Evolutionary conservation across 306 rosid genomes (phyloP).

Genomic region (Vigna reflexopilosa): DNA sequence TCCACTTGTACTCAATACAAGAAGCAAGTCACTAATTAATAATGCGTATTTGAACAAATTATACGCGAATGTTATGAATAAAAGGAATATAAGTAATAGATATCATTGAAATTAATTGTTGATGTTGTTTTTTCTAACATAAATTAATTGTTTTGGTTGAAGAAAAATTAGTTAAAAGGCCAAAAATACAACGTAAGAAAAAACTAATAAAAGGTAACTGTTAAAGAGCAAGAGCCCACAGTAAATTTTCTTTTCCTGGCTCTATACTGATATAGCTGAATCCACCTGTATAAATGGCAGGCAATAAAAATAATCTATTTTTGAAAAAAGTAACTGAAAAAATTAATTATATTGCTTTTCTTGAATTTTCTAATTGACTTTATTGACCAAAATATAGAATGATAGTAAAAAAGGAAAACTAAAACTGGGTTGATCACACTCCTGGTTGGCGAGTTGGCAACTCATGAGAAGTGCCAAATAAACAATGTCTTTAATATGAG

Average conservation of each 20-base stretch:
- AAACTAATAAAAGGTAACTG: constrained; percentile 8
- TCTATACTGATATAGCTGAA: not conserved
- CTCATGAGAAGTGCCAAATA: not conserved
- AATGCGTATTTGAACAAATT: too few species aligned
- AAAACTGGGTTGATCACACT: not conserved
- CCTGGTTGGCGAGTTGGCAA: not conserved
- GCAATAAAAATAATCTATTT: not conserved
- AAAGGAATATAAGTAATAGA: too few species aligned
- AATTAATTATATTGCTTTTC: not conserved
- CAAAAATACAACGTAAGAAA: not conserved
- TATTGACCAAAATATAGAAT: not conserved
- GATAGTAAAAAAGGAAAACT: not conserved
- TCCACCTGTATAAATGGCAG: not conserved
- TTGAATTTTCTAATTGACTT: not conserved
- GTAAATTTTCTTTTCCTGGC: not conserved
- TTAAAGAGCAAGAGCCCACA: not conserved
- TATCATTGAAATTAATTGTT: too few species aligned
- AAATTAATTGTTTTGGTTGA: not conserved
- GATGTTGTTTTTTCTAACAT: too few species aligned
- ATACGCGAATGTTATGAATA: too few species aligned
- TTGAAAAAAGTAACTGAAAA: not conserved
- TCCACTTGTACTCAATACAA: too few species aligned
- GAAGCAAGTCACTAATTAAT: not conserved
- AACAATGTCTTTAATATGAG: not conserved
- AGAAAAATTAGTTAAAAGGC: not conserved